Conservation (phyloP, 148 eudicot genomes). For the Camellia lanceoleosa region DNA sequence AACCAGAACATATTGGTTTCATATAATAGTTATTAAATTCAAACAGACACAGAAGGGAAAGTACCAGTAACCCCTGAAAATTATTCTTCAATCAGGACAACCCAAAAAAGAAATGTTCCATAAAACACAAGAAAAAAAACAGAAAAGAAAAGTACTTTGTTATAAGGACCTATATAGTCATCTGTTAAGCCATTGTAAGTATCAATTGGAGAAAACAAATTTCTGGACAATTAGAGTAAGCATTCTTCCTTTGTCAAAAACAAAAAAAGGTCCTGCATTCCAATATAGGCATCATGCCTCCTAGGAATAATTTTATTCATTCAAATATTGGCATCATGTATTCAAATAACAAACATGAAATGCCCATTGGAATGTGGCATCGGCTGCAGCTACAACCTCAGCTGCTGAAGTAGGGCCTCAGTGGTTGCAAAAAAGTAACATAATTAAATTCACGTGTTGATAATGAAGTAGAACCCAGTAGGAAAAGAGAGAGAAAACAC, state of each 20-base stretch:
- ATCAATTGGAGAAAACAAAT: not conserved
- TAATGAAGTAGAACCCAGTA: too few species aligned
- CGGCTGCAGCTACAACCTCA: not conserved
- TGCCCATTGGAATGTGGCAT: too few species aligned
- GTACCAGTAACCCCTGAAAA: too few species aligned
- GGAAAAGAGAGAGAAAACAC: too few species aligned
- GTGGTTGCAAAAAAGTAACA: not conserved
- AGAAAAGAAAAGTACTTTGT: not conserved
- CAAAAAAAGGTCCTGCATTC: not conserved
- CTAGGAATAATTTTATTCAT: not conserved
- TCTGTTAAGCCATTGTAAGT: not conserved
- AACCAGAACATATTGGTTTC: not conserved
- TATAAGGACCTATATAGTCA: not conserved
- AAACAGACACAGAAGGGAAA: too few species aligned
- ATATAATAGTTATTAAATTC: not conserved
- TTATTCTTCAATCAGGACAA: too few species aligned
- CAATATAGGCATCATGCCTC: not conserved
- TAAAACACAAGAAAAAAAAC: not conserved
- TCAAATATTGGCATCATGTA: too few species aligned
- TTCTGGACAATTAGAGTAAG: not conserved
- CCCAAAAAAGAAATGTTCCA: not conserved
- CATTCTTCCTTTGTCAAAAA: not conserved
- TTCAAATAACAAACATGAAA: too few species aligned
- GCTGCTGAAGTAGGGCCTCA: not conserved
- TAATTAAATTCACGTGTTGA: slow-evolving; percentile 1